Evolutionary conservation across 306 rosid genomes (phyloP), one percentile per base, ranked within the genome.

Genomic region (Glycine latifolia): DNA sequence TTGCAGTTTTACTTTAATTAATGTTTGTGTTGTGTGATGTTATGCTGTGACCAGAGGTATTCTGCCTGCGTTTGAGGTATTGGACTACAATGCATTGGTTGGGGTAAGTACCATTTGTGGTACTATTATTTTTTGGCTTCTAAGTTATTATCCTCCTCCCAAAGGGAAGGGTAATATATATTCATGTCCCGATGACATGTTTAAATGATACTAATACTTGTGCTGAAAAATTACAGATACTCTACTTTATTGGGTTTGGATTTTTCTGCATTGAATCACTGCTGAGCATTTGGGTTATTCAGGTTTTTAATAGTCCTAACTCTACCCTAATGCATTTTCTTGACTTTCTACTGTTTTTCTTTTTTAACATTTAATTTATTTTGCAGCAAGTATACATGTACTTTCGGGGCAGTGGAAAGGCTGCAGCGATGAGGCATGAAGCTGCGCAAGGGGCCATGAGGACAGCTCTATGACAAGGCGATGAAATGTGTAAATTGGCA

Each of bases 351-450:
- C 8, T n/a, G 44, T 20, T 77, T 26, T 81, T 58, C 55, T 70
- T 71, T 16, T 83, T 67, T 71, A 58, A 86, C 10, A 37, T 60
- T 55, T 82, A 63, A 13, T 53, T 39, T 67, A 26, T 26, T 60
- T 67, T 52, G 94, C 98, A 96, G 99, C 89, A 93, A 96, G 99
- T 96, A 67, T 91, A 92, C 88, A 83, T 87, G 88, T 94, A 93
- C 79, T 96, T 96, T 83, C 94, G 98, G 20, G 97, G 98, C 54
- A 96, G 93, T 49, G 99, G 98, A 47, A 93, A 93, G 84, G 91
- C 95, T 74, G 86, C 90, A 2, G 89, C 86, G 12, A 85, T 88
- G 89, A 93, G 78, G 85, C 94, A 91, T 6, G 91, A 87, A 67
- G 99, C 99, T 43, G 86, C 94, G 3, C 87, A 89, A 79, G 85